phyloP scores from a whole-genome alignment of 2,329 filamentous ascomycete species.

The Fusarium pseudograminearum region DNA sequence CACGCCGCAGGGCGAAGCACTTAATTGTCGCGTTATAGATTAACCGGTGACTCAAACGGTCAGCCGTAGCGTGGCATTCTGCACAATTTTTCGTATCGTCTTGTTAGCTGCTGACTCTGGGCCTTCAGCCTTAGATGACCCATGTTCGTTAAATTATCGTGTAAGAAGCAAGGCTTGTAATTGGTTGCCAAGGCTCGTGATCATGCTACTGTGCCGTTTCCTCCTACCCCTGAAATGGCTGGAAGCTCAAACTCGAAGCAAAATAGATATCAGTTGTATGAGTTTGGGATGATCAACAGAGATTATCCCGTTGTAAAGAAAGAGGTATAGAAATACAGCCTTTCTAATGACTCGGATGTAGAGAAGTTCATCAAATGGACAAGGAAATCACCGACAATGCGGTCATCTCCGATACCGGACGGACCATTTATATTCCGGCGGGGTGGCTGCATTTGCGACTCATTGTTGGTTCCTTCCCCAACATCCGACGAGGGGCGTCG shows the following conservation, averaged over 20 bases:
- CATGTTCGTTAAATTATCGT: conserved; percentile 3
- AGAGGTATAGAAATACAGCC: no score
- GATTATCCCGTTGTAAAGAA: no score
- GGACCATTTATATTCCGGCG: conserved; percentile 40
- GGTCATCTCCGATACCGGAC: conserved; percentile 30
- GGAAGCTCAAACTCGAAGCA: background rate
- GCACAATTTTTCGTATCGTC: background rate
- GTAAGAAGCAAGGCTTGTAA: background rate
- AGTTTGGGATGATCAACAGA: background rate
- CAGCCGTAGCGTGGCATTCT: background rate
- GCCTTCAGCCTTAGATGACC: conserved; percentile 6
- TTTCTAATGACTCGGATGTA: background rate
- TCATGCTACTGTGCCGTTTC: conserved; percentile 1
- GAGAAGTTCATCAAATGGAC: background rate
- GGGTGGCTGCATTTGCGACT: conserved; percentile 31
- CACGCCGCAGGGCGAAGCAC: background rate
- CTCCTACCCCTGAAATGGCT: background rate
- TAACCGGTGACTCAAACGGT: background rate
- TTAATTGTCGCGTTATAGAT: background rate
- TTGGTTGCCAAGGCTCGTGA: background rate
- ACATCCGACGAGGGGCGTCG: conserved; percentile 28
- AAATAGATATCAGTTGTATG: background rate
- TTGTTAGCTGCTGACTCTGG: background rate
- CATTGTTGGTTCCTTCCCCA: conserved; percentile 13
- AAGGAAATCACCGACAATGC: background rate